Percentiles rank a stretch among this genome's conserved stretches.
phyloP scores from a whole-genome alignment of 1,139 yeast species.

The Kodamaea sp. region DNA sequence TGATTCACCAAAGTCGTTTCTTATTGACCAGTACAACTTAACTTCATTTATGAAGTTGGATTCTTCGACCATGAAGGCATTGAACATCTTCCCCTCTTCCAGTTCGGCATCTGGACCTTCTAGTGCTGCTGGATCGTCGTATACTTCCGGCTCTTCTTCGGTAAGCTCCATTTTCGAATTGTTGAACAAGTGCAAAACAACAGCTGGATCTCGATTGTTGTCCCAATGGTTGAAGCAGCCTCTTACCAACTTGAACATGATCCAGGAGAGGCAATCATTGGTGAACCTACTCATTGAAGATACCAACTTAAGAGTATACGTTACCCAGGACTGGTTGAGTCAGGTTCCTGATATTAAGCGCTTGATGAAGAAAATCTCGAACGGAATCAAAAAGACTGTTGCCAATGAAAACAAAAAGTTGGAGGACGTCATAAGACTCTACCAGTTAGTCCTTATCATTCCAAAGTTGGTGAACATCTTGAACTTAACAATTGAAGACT shows the following conservation, averaged over 20 bases:
- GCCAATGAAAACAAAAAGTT: constrained; percentile 50
- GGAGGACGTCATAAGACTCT: constrained; percentile 90
- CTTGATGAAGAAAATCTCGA: constrained; percentile 61
- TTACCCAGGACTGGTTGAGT: constrained; percentile 68
- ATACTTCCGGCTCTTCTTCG: constrained; percentile 13
- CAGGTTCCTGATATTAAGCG: constrained; percentile 83
- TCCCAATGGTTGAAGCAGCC: constrained; percentile 98
- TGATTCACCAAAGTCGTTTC: constrained; percentile 42
- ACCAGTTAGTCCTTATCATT: constrained; percentile 70
- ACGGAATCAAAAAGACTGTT: constrained; percentile 36
- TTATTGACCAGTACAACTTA: constrained; percentile 67
- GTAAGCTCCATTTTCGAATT: constrained; percentile 73
- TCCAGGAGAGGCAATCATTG: constrained; percentile 67
- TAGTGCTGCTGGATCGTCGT: constrained; percentile 43
- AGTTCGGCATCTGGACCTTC: constrained; percentile 39
- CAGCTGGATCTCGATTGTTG: constrained; percentile 80
- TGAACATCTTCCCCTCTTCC: constrained; percentile 72
- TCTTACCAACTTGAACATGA: constrained; percentile 60
- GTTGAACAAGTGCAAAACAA: constrained; percentile 82
- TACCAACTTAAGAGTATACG: constrained; percentile 59
- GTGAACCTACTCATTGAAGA: constrained; percentile 76
- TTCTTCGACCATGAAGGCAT: constrained; percentile 83
- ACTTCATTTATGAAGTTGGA: constrained; percentile 84
- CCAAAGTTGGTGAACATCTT: constrained; percentile 67
- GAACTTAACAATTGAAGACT: constrained; percentile 38